Evolutionary conservation across 75 land plant species (phyloP).

Genomic region (Picea sitchensis): DNA sequence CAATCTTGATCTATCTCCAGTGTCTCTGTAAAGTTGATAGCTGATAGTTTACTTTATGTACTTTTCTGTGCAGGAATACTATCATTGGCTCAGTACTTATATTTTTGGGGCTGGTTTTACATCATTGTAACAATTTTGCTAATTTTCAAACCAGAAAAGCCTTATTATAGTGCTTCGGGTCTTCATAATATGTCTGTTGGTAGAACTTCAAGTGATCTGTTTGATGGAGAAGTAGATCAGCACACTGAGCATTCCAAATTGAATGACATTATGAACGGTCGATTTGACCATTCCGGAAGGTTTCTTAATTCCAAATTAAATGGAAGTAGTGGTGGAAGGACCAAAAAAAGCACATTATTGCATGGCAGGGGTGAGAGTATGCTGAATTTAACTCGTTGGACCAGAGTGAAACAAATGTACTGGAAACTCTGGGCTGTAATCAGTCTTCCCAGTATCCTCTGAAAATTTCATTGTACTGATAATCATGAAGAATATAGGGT

Average conservation of each 20-base stretch:
- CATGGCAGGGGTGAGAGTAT: too few relatives aligned
- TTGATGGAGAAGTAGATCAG: too few relatives aligned
- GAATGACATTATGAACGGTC: neutral
- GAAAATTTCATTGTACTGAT: too few relatives aligned
- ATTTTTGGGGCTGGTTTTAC: conserved; percentile 4
- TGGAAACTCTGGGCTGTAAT: neutral
- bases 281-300: too few relatives aligned
- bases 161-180: neutral
- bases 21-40: too few relatives aligned
- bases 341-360: neutral
- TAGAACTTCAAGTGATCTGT: neutral
- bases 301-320: too few relatives aligned
- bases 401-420: conserved; percentile 2
- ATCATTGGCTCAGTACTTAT: conserved; percentile 1
- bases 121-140: neutral
- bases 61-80: neutral
- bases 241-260: too few relatives aligned
- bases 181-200: neutral
- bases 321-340: too few relatives aligned
- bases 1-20: too few relatives aligned
- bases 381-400: neutral
- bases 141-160: conserved; percentile 3
- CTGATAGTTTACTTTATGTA: neutral
- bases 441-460: conserved; percentile 4
- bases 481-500: too few relatives aligned